A percentile compares a stretch with the other conserved stretches of the same genome.
phyloP scores from a whole-genome alignment of 495 filamentous ascomycete genomes.

The Sordaria brevicollis region DNA sequence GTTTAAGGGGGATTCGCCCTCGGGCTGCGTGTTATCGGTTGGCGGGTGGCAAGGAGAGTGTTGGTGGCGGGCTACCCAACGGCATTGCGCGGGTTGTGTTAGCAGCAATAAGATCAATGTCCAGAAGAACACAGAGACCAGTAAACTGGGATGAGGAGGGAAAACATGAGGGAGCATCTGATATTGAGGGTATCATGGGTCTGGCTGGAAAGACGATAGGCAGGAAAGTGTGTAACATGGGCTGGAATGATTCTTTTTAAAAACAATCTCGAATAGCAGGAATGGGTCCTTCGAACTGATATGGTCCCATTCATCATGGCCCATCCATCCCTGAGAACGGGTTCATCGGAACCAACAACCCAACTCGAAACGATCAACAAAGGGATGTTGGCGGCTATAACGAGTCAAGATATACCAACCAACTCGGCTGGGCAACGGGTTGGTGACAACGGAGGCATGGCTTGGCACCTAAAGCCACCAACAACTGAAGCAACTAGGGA shows the following conservation, averaged over 20 bases:
- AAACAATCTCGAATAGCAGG: neutral
- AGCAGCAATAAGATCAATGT: neutral
- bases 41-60: neutral
- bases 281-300: neutral
- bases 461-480: neutral
- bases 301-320: neutral
- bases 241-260: neutral
- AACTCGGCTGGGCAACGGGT: neutral
- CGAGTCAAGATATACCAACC: neutral
- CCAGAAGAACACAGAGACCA: neutral
- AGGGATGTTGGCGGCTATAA: neutral
- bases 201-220: neutral
- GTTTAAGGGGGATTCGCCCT: constrained; percentile 20
- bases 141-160: neutral
- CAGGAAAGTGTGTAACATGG: neutral
- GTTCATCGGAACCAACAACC: neutral
- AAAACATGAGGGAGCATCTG: neutral
- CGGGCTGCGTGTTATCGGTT: constrained; percentile 24
- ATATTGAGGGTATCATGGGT: neutral
- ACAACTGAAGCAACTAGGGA: neutral
- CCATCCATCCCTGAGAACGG: neutral
- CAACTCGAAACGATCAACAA: neutral
- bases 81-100: neutral
- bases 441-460: neutral
- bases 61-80: neutral